Evolutionary conservation across 2,329 filamentous ascomycete species (phyloP), one percentile per base, ranked within the genome.

Genomic region (Cytospora piceae): DNA sequence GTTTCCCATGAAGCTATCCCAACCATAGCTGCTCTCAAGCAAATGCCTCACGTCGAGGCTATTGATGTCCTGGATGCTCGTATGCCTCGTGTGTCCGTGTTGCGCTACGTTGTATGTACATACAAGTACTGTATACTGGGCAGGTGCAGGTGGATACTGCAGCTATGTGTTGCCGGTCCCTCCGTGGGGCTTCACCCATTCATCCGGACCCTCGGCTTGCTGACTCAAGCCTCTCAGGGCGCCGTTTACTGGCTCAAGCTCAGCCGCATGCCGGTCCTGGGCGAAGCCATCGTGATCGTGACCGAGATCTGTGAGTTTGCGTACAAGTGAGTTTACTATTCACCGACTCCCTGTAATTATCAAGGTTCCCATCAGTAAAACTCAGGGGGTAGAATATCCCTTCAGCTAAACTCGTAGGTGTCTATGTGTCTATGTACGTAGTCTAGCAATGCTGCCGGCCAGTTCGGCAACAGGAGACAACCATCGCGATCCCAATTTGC

Each of bases 171-270:
- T 56, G 29, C 54, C 56, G 56, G 62, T 59, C 32, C 49, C 46
- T 59, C 56, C 56, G 53, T 56, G 65, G 57, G 65, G 56, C 57
- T 34, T 42, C 52, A 57, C 61, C 65, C 61, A 34, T 67, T 59
- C 61, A 67, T 27, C 65, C 65, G 65, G 61, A 34, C 29, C 57
- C 58, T 61, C 58, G 61, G 61, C 52, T 55, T 27, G 22, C 56
- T 29, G 22, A 61, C 66, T 67, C 58, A 65, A 59, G 61, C 49
- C 56, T 55, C 46, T 24, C 56, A 49, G 46, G 46, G 3, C 20
- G 22, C 58, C 49, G 42, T 57, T 67, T 42, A 65, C 58, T 67
- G 66, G 66, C 51, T 53, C 54, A 51, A 58, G 51, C 56, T 56
- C 56, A 64, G 56, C 61, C 61, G 59, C 59, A 49, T 39, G 53